Conservation (phyloP, 148 eudicot genomes). For the Vaccinium darrowii region DNA sequence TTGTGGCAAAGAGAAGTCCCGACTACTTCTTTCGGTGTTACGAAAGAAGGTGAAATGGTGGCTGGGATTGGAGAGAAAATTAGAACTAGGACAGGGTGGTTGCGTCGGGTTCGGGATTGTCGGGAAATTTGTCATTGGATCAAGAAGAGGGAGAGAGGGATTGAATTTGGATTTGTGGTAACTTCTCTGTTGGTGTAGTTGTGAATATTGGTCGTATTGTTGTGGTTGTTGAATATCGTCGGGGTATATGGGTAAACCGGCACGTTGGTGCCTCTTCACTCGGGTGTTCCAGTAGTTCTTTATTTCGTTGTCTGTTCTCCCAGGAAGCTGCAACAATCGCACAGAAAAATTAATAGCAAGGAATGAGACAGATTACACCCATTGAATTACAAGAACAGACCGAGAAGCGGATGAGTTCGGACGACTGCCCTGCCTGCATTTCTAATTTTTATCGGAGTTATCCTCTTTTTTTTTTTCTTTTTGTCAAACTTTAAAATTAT, state of each 20-base stretch:
- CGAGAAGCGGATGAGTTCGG: too few species aligned
- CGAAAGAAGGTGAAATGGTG: neutral
- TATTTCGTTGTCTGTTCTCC: slow-evolving; percentile 91
- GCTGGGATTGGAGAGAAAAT: slow-evolving; percentile 24
- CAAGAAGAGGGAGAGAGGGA: slow-evolving; percentile 20
- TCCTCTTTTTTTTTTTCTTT: too few species aligned
- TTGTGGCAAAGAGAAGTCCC: neutral
- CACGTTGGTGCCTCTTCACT: slow-evolving; percentile 69
- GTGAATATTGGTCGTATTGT: slow-evolving; percentile 13
- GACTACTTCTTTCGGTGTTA: neutral
- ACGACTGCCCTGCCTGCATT: too few species aligned
- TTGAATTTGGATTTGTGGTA: slow-evolving; percentile 20
- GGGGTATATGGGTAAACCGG: slow-evolving; percentile 84
- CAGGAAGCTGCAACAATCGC: slow-evolving; percentile 54
- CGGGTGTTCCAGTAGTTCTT: slow-evolving; percentile 96
- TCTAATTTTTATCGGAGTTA: too few species aligned
- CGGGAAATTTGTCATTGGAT: slow-evolving; percentile 30
- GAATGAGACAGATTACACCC: neutral
- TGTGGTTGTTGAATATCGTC: slow-evolving; percentile 16
- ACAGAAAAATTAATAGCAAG: neutral
- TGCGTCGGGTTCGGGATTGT: slow-evolving; percentile 23
- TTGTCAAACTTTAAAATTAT: too few species aligned
- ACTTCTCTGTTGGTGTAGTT: neutral
- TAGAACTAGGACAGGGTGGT: slow-evolving; percentile 17
- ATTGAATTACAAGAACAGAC: neutral